Evolutionary conservation across 129 eudicot genomes (phyloP), one percentile per base, ranked within the genome.

Genomic region (Pseudognaphalium luteoalbum): DNA sequence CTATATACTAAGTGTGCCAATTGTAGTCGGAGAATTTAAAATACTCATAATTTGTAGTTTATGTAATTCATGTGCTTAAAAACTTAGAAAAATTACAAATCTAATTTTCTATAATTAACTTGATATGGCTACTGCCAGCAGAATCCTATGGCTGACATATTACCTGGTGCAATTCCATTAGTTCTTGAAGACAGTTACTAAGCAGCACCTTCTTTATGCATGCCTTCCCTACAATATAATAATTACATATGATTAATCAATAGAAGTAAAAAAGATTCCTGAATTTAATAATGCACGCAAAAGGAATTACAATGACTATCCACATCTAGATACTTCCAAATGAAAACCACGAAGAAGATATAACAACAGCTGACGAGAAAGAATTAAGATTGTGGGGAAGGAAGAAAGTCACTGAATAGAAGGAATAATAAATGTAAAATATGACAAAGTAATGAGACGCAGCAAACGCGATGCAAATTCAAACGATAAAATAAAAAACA

Each of bases 151-250:
- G 60, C 44, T 56, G 72, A 72, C 39, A 68, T 76, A 35, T 77
- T 83, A 91, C 98, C 90, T 94, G 98, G 83, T 94, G 98, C 56
- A 94, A 83, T 86, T 94, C 98, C 97, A 94, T 94, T 72, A 94
- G 81, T 86, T 94, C 98, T 85, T 94, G 98, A 76, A 94, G 93
- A 76, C 98, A 94, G 83, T 94, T 94, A 74, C 98, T 94, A 11
- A 94, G 96, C 59, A 94, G 84, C 67, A 94, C 93, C 82, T 94
- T 94, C 87, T 94, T 94, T 81, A 94, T 94, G 90, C 98, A 94
- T 60, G 98, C 98, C 84, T 94, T 94, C 35, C 97, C 98, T 94
- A 92, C 8, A 78, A 77, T 70, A 51, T 60, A 37, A 61, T 52
- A 58, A 60, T 68, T 30, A 72, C 56, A 16, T 20, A 47, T 20